Evolutionary conservation across 495 filamentous ascomycete genomes (phyloP), one percentile per base, ranked within the genome.

Genomic region (Apodospora peruviana): DNA sequence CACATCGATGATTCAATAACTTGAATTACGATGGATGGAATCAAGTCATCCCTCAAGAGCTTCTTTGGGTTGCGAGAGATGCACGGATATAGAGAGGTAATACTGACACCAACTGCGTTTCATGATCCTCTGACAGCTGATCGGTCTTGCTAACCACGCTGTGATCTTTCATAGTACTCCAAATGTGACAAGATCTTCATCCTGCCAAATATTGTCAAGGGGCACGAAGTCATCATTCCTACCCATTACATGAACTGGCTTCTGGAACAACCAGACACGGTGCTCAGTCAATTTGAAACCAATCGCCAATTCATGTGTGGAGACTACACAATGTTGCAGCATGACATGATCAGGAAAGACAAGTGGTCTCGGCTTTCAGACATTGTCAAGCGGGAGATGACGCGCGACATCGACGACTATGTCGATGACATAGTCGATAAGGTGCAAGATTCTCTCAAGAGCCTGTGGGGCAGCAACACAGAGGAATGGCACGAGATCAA

Each of bases 211-310:
- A 56, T 66, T 16, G 52, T 66, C 29, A 66, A 62, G 17, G 61
- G 67, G 10, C 71, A 70, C 12, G 68, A 74, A 46, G 60, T 75
- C n/a, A 53, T 75, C 10, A 46, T 74, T 7, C 72, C 72, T 1
- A 55, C 51, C 5, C 52, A 60, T 1, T 51, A 67, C 18, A 55
- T 70, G n/a, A 42, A 51, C 37, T 76, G 71, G 71, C 60, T 76
- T n/a, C 36, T 71, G 4, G 60, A 65, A 20, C 71, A 76, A 51
- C 61, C 71, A 5, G 68, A 72, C 44, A 40, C 45, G 20, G 58
- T 68, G 9, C 52, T 73, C 8, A 66, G 51, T 52, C 57, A 65
- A 35, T 57, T 51, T 35, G 59, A 50, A n/a, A 65, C 69, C 34
- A 68, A 72, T 34, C 58, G 60, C 5, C 59, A 68, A 27, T 58